Percentiles rank a stretch among this genome's conserved stretches.
These are phyloP conservation scores for Rosa chinensis DNA, from an alignment of 306 rosid species.

Conservation along the genomic window DNA sequence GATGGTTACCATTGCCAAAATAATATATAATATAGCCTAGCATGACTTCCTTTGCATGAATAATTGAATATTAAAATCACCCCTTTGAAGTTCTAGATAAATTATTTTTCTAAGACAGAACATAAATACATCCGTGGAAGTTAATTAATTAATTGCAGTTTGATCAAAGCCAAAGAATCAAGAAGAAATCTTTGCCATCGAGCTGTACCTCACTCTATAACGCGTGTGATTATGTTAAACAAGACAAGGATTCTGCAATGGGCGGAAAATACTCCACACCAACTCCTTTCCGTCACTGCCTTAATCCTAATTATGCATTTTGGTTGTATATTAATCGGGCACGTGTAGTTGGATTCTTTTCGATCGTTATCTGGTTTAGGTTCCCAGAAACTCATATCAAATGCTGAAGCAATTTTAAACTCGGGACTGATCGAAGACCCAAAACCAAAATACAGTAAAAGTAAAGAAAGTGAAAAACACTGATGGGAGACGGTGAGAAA, in stretches of 20 bases:
- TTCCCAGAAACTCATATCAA: slow-evolving; percentile 16
- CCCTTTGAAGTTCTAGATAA: background rate
- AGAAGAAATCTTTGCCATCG: slow-evolving; percentile 20
- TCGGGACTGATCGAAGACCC: background rate
- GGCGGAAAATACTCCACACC: slow-evolving; percentile 14
- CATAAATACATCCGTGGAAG: background rate
- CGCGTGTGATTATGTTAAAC: slow-evolving; percentile 27
- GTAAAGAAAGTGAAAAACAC: background rate
- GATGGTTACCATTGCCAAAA: slow-evolving; percentile 30
- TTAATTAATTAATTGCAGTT: background rate
- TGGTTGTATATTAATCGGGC: background rate
- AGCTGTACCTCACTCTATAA: slow-evolving; percentile 25
- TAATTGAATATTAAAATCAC: slow-evolving; percentile 13
- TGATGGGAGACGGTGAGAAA: slow-evolving; percentile 24
- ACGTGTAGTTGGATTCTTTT: background rate
- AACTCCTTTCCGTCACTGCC: slow-evolving; percentile 12
- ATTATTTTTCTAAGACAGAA: background rate
- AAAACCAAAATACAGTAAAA: background rate
- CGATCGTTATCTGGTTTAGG: background rate
- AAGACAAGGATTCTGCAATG: slow-evolving; percentile 21
- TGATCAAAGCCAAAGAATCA: background rate
- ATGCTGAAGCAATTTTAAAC: background rate
- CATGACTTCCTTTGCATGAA: background rate
- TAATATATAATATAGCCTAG: background rate
- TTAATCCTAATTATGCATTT: background rate